Conservation (phyloP, 2,329 filamentous ascomycete genomes). For the Aureobasidium melanogenum region DNA sequence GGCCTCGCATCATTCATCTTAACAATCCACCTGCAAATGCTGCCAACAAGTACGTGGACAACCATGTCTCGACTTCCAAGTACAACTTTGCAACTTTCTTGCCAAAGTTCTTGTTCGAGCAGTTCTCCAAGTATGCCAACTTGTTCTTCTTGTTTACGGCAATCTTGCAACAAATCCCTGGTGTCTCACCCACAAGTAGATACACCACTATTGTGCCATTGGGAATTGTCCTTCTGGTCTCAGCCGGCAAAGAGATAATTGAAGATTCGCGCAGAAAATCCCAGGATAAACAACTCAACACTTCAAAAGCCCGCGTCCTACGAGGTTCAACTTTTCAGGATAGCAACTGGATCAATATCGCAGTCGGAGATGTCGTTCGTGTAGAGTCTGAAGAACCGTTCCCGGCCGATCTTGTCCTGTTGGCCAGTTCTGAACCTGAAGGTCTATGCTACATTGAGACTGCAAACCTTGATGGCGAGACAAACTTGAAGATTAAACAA, state of each 20-base stretch:
- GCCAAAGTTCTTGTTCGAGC: slow-evolving; percentile 94
- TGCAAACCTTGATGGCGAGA: slow-evolving; percentile 94
- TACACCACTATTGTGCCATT: slow-evolving; percentile 97
- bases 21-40: slow-evolving; percentile 94
- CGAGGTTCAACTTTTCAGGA: slow-evolving; percentile 77
- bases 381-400: slow-evolving; percentile 94
- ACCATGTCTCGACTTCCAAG: slow-evolving; percentile 95
- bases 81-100: slow-evolving; percentile 91
- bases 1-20: slow-evolving; percentile 84
- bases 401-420: slow-evolving; percentile 81
- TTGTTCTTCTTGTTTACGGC: slow-evolving; percentile 99
- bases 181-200: slow-evolving; percentile 86
- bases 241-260: slow-evolving; percentile 85
- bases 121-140: slow-evolving; percentile 99
- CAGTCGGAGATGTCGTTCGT: slow-evolving; percentile 84
- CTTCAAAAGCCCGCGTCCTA: slow-evolving; percentile 74
- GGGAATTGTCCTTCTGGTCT: slow-evolving; percentile 82
- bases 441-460: slow-evolving; percentile 98
- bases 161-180: slow-evolving; percentile 86
- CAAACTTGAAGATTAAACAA: slow-evolving; percentile 98
- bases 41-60: slow-evolving; percentile 84
- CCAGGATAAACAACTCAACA: slow-evolving; percentile 80
- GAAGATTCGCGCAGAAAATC: slow-evolving; percentile 87
- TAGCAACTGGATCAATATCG: slow-evolving; percentile 86
- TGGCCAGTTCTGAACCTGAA: slow-evolving; percentile 94